Conservation (phyloP, 768 basidiomycete genomes). For the Hypholoma fasciculare region DNA sequence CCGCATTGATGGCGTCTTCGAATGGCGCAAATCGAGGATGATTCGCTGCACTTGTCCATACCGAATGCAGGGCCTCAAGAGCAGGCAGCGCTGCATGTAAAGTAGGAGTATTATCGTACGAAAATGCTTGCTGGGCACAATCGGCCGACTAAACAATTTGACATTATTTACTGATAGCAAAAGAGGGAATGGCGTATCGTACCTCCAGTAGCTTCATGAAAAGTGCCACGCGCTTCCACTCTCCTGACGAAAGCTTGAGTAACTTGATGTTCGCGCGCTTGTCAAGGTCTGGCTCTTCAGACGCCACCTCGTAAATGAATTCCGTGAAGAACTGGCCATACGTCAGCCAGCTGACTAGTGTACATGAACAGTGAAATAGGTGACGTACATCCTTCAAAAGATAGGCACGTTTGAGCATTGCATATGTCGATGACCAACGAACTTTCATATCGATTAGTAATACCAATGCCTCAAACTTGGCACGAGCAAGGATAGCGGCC, state of each 20-base stretch:
- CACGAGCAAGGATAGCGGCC: too few species aligned
- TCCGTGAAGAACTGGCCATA: slow-evolving; percentile 24
- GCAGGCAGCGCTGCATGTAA: slow-evolving; percentile 32
- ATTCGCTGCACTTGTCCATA: slow-evolving; percentile 18
- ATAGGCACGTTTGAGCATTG: too few species aligned
- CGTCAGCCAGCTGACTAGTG: too few species aligned
- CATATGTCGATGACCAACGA: too few species aligned
- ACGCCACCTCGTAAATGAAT: slow-evolving; percentile 24
- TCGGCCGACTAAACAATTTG: too few species aligned
- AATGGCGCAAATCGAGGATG: slow-evolving; percentile 20
- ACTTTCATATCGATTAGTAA: too few species aligned
- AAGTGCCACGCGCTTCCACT: slow-evolving; percentile 25
- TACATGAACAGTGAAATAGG: too few species aligned
- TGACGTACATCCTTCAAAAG: too few species aligned
- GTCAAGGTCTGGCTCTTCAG: slow-evolving; percentile 20
- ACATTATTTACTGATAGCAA: too few species aligned
- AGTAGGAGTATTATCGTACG: slow-evolving; percentile 23
- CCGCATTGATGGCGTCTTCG: slow-evolving; percentile 21
- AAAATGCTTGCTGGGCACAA: slow-evolving; percentile 32
- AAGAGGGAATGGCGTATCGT: too few species aligned
- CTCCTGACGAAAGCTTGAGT: slow-evolving; percentile 18
- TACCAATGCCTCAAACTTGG: too few species aligned
- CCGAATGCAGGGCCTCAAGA: slow-evolving; percentile 28
- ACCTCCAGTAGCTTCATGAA: slow-evolving; percentile 22
- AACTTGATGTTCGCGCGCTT: slow-evolving; percentile 22